Evolutionary conservation across 768 basidiomycete genomes (phyloP), one percentile per base, ranked within the genome.

Genomic region (Sistotremastrum suecicum): DNA sequence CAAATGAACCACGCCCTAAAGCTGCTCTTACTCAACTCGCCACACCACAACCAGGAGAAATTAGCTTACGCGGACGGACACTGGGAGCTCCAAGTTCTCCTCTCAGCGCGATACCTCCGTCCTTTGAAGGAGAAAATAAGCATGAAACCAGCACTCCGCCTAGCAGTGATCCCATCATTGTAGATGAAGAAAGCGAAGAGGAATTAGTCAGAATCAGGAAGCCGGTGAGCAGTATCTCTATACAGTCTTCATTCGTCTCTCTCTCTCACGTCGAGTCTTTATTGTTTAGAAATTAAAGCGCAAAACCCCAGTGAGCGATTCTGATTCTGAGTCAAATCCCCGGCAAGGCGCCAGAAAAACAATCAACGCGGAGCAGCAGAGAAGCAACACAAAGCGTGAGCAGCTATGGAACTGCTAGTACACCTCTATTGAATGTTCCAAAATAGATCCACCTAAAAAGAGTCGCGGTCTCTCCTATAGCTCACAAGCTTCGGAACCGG

Each of bases 91-190:
- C 20, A 20, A 20, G 20, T 45, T 71, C 72, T 5, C 70, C 71
- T 12, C 63, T 61, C 5, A 62, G 66, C 10, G 56, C 55, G 7
- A 62, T 60, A 48, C 66, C 66, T 3, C 49, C 55, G 34, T 70
- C 68, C 11, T 80, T 76, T 39, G 74, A 74, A 28, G 64, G 62
- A 20, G 66, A 63, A 12, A 67, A 66, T 43, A 80, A 31, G 11
- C 12, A 68, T 51, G 45, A 54, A 37, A 65, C 63, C 31, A 70
- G 73, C 10, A 83, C 82, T 2, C 84, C 85, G 30, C 83, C 83
- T 0, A 83, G 83, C 3, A 87, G 83, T 51, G 83, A 87, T 47
- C 68, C 74, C 31, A 73, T 86, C 47, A 83, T 88, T 51, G 71
- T 87, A 7, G 83, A 86, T 56, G 78, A 84, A 76, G 51, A 77